These are phyloP conservation scores for Suhomyces kunorum DNA, from an alignment of 1,139 yeast species.

Conservation along the genomic window DNA sequence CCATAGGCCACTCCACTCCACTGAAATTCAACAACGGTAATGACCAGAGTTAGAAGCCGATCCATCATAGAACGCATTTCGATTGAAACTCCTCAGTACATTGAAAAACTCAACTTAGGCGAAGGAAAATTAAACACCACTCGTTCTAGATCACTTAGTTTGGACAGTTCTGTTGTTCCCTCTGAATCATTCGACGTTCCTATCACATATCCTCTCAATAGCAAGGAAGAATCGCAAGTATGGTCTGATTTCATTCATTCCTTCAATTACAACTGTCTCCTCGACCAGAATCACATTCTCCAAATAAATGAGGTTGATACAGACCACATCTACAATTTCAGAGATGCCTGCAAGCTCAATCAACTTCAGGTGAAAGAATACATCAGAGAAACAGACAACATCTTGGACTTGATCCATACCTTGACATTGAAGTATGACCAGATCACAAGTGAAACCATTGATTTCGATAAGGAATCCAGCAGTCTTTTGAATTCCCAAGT, in stretches of 20 bases:
- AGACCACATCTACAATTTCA: constrained; percentile 39
- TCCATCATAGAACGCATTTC: constrained; percentile 54
- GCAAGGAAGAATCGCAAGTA: constrained; percentile 32
- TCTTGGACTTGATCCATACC: constrained; percentile 43
- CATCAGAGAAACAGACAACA: constrained; percentile 40
- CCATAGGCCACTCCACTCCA: background rate
- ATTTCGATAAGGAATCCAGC: constrained; percentile 62
- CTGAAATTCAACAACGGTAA: background rate
- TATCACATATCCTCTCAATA: constrained; percentile 37
- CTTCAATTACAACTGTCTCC: constrained; percentile 40
- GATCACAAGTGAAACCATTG: constrained; percentile 60
- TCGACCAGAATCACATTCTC: constrained; percentile 35
- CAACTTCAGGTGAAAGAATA: constrained; percentile 36
- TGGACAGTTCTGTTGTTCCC: background rate
- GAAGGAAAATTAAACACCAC: constrained; percentile 9
- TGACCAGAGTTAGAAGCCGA: constrained; percentile 43
- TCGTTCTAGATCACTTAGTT: constrained; percentile 21
- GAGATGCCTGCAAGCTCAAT: constrained; percentile 40
- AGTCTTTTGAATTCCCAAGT: constrained; percentile 53
- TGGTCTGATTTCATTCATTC: constrained; percentile 36
- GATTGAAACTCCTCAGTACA: constrained; percentile 35
- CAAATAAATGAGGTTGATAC: constrained; percentile 34
- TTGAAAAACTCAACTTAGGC: constrained; percentile 18
- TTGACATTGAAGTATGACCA: constrained; percentile 53
- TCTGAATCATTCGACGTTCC: background rate